These are phyloP conservation scores for Trichoderma sp. DNA, from an alignment of 2,329 filamentous ascomycete species.

Conservation along the genomic window DNA sequence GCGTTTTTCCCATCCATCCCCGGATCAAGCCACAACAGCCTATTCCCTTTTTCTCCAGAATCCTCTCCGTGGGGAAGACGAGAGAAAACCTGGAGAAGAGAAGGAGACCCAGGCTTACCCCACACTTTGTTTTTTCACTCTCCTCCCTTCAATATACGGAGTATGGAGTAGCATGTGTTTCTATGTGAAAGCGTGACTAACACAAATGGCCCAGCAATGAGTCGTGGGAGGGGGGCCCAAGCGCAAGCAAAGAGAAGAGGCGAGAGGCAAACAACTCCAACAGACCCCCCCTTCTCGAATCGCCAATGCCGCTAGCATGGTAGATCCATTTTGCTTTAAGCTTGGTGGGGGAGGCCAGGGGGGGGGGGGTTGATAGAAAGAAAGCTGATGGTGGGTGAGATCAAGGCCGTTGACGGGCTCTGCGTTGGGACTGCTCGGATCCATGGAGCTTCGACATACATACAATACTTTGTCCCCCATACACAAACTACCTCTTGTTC, in stretches of 20 bases:
- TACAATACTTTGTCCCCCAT: not conserved
- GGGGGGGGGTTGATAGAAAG: not conserved
- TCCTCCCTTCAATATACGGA: not conserved
- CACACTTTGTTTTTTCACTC: not conserved
- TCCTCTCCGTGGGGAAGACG: slow-evolving; percentile 12
- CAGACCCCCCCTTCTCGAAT: not conserved
- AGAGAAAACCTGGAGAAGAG: slow-evolving; percentile 9
- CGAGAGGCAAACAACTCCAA: not conserved
- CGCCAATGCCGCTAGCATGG: not conserved
- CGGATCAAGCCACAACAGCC: not conserved
- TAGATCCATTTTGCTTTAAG: not conserved
- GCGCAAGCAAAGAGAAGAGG: not conserved
- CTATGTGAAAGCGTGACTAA: not conserved
- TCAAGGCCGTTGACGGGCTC: not conserved
- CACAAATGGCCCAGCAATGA: not conserved
- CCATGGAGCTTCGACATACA: not conserved
- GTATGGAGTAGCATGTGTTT: not conserved
- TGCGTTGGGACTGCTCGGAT: not conserved
- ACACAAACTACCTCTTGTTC: not conserved
- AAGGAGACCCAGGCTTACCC: not conserved
- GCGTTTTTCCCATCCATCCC: not conserved
- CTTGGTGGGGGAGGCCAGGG: not conserved
- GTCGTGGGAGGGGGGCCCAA: not conserved
- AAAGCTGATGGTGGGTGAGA: not conserved
- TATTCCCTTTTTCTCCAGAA: slow-evolving; percentile 5